Evolutionary conservation across 768 basidiomycete genomes (phyloP).

Genomic region (Suillus decipiens): DNA sequence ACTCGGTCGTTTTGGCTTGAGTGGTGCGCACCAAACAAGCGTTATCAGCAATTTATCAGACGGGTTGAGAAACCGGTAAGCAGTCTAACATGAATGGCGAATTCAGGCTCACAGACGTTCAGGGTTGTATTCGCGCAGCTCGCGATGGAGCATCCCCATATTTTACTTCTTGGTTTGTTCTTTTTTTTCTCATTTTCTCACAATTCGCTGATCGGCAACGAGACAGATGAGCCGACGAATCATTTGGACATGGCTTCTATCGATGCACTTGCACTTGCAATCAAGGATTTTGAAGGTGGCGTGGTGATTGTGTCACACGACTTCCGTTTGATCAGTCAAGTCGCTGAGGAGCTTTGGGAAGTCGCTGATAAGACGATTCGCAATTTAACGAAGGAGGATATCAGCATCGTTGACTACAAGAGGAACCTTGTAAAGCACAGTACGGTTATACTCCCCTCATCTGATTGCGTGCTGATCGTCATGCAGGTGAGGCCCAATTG

Average conservation of each 20-base stretch:
- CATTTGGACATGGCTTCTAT: conserved; percentile 98
- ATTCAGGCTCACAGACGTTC: conserved; percentile 21
- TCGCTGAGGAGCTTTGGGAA: conserved; percentile 99
- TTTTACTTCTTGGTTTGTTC: conserved; percentile 75
- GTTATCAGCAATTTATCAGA: conserved; percentile 96
- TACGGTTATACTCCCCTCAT: conserved; percentile 36
- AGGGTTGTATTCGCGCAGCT: conserved; percentile 96
- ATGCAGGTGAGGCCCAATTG: conserved; percentile 74
- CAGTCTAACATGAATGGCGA: conserved; percentile 16
- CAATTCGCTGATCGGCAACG: conserved; percentile 15
- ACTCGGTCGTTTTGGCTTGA: conserved; percentile 93
- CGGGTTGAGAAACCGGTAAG: conserved; percentile 90
- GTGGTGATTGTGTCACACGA: conserved; percentile 99
- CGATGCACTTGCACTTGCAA: conserved; percentile 91
- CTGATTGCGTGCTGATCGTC: conserved; percentile 10
- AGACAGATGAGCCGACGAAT: conserved; percentile 89
- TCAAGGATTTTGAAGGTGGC: conserved; percentile 96
- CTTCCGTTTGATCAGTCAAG: conserved; percentile 99
- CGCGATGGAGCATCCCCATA: conserved; percentile 96
- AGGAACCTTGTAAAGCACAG: conserved; percentile 79
- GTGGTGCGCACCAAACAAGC: conserved; percentile 89
- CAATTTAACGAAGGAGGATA: conserved; percentile 89
- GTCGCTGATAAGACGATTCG: conserved; percentile 92
- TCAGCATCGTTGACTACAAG: conserved; percentile 94
- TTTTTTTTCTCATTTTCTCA: conserved; percentile 12